Percentiles rank a stretch among this genome's conserved stretches.
Evolutionary conservation across 306 rosid species (phyloP).

Genomic region (Quercus glauca): DNA sequence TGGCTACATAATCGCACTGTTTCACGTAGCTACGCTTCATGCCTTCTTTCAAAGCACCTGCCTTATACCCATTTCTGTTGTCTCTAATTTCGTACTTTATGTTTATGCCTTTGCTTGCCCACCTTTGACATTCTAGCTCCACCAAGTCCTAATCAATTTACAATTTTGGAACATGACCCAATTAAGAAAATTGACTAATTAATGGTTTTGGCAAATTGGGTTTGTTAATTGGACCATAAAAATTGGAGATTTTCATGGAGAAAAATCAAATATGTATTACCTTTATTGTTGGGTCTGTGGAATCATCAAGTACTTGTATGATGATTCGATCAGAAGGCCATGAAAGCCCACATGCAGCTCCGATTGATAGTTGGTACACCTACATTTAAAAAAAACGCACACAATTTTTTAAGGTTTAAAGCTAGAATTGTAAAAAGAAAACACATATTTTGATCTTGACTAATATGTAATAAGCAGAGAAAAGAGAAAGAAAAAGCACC

Average conservation of each 20-base stretch:
- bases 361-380: constrained; percentile 86
- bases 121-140: constrained; percentile 68
- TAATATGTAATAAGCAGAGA: too few species aligned
- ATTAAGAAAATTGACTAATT: neutral
- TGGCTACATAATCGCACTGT: constrained; percentile 69
- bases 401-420: neutral
- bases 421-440: too few species aligned
- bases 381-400: constrained; percentile 12
- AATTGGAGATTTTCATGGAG: neutral
- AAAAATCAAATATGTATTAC: constrained; percentile 21
- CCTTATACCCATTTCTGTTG: constrained; percentile 81
- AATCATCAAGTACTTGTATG: constrained; percentile 85
- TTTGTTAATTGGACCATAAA: neutral
- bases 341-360: constrained; percentile 83
- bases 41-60: constrained; percentile 88
- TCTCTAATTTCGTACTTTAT: constrained; percentile 78
- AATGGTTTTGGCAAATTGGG: neutral
- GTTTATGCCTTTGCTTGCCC: constrained; percentile 78
- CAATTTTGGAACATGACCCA: neutral
- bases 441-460: too few species aligned
- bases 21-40: constrained; percentile 68
- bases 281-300: constrained; percentile 75
- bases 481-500: constrained; percentile 37
- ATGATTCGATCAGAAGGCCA: constrained; percentile 90
- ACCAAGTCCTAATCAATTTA: constrained; percentile 56